These are phyloP conservation scores for Ophiocordyceps camponoti-rufipedis DNA, from an alignment of 2,329 filamentous ascomycete species.

Conservation along the genomic window DNA sequence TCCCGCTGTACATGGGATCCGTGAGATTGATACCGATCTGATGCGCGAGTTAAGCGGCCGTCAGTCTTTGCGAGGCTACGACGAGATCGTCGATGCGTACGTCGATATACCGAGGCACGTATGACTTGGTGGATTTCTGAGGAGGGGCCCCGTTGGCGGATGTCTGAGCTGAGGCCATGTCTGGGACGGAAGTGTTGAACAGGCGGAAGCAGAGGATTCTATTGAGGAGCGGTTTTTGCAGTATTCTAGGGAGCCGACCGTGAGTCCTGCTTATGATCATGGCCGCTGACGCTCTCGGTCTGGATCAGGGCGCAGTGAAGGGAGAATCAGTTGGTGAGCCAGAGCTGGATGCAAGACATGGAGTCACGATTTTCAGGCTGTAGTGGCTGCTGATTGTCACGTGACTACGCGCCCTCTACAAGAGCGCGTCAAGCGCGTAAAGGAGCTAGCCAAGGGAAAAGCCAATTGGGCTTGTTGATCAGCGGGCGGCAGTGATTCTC, in stretches of 20 bases:
- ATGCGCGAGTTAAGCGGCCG: constrained; percentile 2
- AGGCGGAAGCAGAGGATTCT: background rate
- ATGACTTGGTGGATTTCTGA: constrained; percentile 4
- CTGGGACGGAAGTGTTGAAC: background rate
- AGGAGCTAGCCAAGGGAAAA: background rate
- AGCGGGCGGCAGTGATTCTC: no score
- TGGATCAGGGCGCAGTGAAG: background rate
- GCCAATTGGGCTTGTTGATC: background rate
- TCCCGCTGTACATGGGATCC: constrained; percentile 74
- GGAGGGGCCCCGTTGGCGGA: constrained; percentile 5
- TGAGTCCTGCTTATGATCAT: background rate
- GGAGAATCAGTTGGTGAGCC: background rate
- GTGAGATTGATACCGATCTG: constrained; percentile 90
- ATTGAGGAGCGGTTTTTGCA: background rate
- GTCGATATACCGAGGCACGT: constrained; percentile 40
- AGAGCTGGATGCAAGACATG: background rate
- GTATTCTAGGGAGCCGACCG: background rate
- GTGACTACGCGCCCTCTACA: background rate
- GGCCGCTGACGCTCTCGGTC: background rate
- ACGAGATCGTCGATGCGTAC: constrained; percentile 19
- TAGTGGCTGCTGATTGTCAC: background rate
- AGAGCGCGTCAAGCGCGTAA: background rate
- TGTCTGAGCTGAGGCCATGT: constrained; percentile 5
- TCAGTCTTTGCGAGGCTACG: constrained; percentile 1
- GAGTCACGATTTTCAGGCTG: background rate